Base-by-base conservation (phyloP, 192 early-diverging fungal species). In the Coemansia sp. region DNA sequence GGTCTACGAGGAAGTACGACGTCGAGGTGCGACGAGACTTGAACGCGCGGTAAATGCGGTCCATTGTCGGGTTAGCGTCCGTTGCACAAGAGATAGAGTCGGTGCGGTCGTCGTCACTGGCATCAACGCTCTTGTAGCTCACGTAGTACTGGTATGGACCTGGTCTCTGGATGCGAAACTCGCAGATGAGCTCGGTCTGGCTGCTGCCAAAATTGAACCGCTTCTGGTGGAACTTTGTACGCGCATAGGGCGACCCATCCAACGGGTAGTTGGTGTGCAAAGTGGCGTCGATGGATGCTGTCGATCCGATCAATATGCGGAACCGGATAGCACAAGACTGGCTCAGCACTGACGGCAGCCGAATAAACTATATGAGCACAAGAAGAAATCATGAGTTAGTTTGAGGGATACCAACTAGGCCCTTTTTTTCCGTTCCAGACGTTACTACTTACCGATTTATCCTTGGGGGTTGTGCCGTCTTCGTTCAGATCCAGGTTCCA, bases 61-160 rank as follows among this genome's bases (percentile, higher is more conserved):
- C 79, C 14, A 81, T 42, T 4, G 68, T 65, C 4, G 74, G 79
- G n/a, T 69, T 73, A 4, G 21, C 51, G 37, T 80, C 78, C 21
- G 39, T 31, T 5, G 48, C 46, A 37, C 73, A 53, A 1, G 48
- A 21, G 15, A 80, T 75, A 29, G 63, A 37, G 46, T 76, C 74
- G 51, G 31, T 15, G 29, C 39, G 23, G 67, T 74, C 67, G 15
- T 61, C 66, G 23, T 62, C 69, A 37, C 60, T 62, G 32, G 25
- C 53, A n/a, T 77, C 76, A 29, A 83, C 63, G 79, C 64, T 70
- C 72, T 68, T 67, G 75, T 91, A 92, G 55, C 91, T 89, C 44
- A 95, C 86, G 68, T 88, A 91, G 75, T 96, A 98, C 77, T 96
- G 92, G 75, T 87, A 98, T 3, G 91, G 92, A 27, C 97, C 97